Evolutionary conservation across 2,329 filamentous ascomycete genomes (phyloP).

Genomic region (Clarireedia homoeocarpa): DNA sequence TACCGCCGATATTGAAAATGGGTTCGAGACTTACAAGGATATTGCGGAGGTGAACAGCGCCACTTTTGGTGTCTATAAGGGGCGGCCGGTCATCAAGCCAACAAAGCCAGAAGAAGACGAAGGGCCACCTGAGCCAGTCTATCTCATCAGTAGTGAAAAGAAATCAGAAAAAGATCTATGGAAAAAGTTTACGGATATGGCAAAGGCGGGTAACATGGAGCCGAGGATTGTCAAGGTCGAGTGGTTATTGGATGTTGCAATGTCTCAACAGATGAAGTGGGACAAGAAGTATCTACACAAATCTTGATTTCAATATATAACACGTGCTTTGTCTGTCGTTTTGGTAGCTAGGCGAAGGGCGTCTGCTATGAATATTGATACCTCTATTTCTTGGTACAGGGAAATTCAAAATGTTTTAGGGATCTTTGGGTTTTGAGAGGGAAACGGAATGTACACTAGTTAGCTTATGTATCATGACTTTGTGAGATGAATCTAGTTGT

Average conservation of each 20-base stretch:
- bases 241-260: constrained; percentile 84
- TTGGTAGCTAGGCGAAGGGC: neutral
- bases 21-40: constrained; percentile 73
- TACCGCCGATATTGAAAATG: constrained; percentile 70
- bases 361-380: neutral
- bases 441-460: neutral
- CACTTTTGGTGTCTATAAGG: constrained; percentile 65
- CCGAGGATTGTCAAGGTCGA: constrained; percentile 76
- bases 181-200: constrained; percentile 74
- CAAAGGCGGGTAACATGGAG: constrained; percentile 67
- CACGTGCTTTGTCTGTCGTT: neutral
- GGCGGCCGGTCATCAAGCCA: constrained; percentile 50
- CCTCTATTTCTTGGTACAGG: neutral
- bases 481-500: neutral
- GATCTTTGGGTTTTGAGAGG: neutral
- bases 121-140: constrained; percentile 62
- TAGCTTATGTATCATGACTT: neutral
- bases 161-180: constrained; percentile 67
- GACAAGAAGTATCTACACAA: constrained; percentile 49
- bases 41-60: constrained; percentile 89
- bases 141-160: constrained; percentile 66
- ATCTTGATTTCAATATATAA: neutral
- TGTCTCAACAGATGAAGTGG: constrained; percentile 75
- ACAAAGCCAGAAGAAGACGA: constrained; percentile 53
- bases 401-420: neutral